Base-by-base conservation (phyloP, 1,139 yeast species). In the Kodamaea plutei region DNA sequence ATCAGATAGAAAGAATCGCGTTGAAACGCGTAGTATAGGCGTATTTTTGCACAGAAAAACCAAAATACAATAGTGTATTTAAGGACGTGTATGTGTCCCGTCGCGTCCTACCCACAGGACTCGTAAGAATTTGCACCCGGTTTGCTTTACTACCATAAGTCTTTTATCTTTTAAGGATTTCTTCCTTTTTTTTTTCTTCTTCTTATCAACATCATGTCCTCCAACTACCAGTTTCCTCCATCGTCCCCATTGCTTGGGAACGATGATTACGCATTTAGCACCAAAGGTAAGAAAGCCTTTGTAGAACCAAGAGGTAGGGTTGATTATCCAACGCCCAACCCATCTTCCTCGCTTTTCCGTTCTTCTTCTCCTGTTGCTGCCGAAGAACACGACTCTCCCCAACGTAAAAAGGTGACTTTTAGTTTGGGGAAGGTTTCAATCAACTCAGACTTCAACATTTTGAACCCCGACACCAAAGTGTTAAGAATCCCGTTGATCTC, bases 201-300 rank as follows among this genome's bases (percentile, higher is more conserved):
- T n/a, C n/a, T n/a, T n/a, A n/a, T n/a, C n/a, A n/a, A n/a, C n/a
- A n/a, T n/a, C n/a, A n/a, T n/a, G n/a, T n/a, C n/a, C n/a, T n/a
- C n/a, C n/a, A n/a, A n/a, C n/a, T 51, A 53, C 29, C 77, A 69
- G 48, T 77, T 76, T 51, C 83, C 82, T 8, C 84, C 84, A 13
- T 76, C 84, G 16, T 78, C 84, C 18, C 84, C 84, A 2, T 64
- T 75, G 37, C 51, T 66, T 33, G 61, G 59, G 34, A 49, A 43
- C 24, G 50, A 40, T 16, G 22, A 24, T 16, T 26, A 27, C 14
- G 14, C 33, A 12, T 26, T 22, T 19, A 20, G 17, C 9, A 7
- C 26, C n/a, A 18, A 36, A 31, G 24, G 33, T 23, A 18, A 20
- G 23, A 15, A 26, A 25, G 19, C 16, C 20, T 20, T 15, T 20